Conservation (phyloP, 345 rosid genomes). For the thale cress (Arabidopsis thaliana) region TAIR10.1 NC_003071.7:17601001-17601500, state of each 20-base stretch:
- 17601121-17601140: conserved; percentile 65
- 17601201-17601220: conserved; percentile 56
- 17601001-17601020: conserved; percentile 63
- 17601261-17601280: conserved; percentile 69
- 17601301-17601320: conserved; percentile 54
- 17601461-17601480: conserved; percentile 52
- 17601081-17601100: conserved; percentile 52
- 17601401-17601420: conserved; percentile 59
- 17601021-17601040: conserved; percentile 64
- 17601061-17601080: conserved; percentile 47
- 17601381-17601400: conserved; percentile 63
- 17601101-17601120: conserved; percentile 68
- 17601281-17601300: conserved; percentile 71
- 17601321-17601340: conserved; percentile 59
- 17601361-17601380: conserved; percentile 47
- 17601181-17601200: conserved; percentile 47
- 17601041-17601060: conserved; percentile 57
- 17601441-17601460: conserved; percentile 53
- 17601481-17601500: conserved; percentile 52
- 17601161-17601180: conserved; percentile 50
- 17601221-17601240: conserved; percentile 47
- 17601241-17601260: conserved; percentile 48
- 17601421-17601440: conserved; percentile 54
- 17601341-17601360: conserved; percentile 50
- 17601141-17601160: conserved; percentile 56